These are phyloP conservation scores for Didymella pinodella DNA, from an alignment of 2,329 filamentous ascomycete species.

Conservation along the genomic window DNA sequence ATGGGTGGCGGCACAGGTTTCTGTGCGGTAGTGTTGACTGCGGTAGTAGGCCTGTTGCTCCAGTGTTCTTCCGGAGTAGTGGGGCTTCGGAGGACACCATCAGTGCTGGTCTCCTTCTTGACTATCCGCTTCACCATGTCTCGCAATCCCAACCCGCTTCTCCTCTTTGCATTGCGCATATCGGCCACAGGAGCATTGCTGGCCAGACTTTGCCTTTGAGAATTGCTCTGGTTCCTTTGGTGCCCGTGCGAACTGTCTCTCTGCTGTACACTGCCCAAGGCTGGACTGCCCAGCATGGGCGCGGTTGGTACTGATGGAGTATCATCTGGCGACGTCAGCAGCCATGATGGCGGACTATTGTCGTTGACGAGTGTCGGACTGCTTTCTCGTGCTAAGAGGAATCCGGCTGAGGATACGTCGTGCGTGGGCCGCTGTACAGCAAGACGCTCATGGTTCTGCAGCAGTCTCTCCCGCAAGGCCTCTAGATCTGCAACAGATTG, in stretches of 20 bases:
- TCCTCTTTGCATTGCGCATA: constrained; percentile 24
- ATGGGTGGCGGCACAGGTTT: constrained; percentile 3
- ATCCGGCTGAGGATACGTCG: constrained; percentile 32
- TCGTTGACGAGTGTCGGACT: constrained; percentile 45
- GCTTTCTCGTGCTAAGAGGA: constrained; percentile 42
- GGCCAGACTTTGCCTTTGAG: constrained; percentile 29
- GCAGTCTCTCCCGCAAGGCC: constrained; percentile 41
- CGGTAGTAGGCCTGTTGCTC: constrained; percentile 7
- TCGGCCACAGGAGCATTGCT: constrained; percentile 36
- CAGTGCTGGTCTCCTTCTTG: constrained; percentile 30
- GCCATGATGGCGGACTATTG: constrained; percentile 23
- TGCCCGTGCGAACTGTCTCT: constrained; percentile 4
- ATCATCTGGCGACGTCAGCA: constrained; percentile 28
- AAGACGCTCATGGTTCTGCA: constrained; percentile 45
- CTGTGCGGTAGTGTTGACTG: constrained; percentile 1
- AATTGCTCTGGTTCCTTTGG: constrained; percentile 25
- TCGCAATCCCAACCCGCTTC: constrained; percentile 34
- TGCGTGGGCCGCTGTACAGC: constrained; percentile 35
- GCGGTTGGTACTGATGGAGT: constrained; percentile 18
- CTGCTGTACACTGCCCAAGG: constrained; percentile 17
- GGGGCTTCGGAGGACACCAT: constrained; percentile 7
- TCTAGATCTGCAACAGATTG: constrained; percentile 35
- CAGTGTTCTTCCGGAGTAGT: constrained; percentile 8
- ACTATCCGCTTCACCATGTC: constrained; percentile 42
- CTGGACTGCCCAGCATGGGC: constrained; percentile 9